Percentiles rank a stretch among this genome's conserved stretches.
These are phyloP conservation scores for Acer yangbiense DNA, from an alignment of 345 rosid species.

Conservation along the genomic window DNA sequence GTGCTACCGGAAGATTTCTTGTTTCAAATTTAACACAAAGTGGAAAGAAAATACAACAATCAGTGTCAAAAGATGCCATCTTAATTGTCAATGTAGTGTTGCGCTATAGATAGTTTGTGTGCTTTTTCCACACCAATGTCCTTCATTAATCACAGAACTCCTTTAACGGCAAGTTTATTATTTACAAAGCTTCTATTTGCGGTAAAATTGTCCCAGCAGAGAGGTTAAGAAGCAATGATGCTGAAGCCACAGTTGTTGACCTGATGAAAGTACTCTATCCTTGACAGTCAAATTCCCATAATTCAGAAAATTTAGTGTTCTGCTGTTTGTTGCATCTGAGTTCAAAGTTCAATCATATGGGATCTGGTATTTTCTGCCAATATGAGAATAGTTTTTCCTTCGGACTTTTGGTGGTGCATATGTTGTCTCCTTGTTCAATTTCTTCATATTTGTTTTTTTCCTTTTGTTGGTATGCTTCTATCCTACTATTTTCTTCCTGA, in stretches of 20 bases:
- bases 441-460: too few species aligned
- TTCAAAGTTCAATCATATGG: background rate
- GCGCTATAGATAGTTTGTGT: background rate
- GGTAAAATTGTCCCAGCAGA: background rate
- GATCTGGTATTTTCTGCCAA: background rate
- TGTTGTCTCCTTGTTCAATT: background rate
- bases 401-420: background rate
- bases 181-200: background rate
- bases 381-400: background rate
- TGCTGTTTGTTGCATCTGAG: background rate
- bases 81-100: background rate
- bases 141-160: background rate
- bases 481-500: background rate
- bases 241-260: background rate
- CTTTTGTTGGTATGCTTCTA: too few species aligned
- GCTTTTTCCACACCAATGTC: background rate
- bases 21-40: background rate
- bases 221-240: background rate
- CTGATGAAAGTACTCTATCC: background rate
- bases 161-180: background rate
- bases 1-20: background rate
- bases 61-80: background rate
- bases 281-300: background rate
- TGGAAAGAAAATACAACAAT: background rate
- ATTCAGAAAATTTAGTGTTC: background rate